phyloP scores from a whole-genome alignment of 2,329 filamentous ascomycete genomes.

The Leptographium lundbergii region DNA sequence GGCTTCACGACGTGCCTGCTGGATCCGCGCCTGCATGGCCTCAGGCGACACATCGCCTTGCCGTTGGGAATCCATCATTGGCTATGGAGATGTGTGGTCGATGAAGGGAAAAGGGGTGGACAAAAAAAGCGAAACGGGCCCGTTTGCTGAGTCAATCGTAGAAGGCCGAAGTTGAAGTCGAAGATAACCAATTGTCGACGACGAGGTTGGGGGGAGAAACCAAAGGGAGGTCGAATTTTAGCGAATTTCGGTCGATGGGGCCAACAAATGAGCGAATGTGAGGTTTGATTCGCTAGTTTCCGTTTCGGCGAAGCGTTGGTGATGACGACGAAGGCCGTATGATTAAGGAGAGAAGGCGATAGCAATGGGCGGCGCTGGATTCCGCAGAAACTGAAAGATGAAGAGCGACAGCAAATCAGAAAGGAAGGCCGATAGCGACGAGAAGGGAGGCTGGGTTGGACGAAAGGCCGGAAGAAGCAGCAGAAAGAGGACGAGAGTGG shows the following conservation, averaged over 20 bases:
- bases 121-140: neutral
- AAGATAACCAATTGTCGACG: neutral
- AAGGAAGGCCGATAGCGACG: neutral
- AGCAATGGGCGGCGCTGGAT: neutral
- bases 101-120: neutral
- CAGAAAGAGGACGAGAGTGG: neutral
- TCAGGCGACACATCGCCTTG: conserved; percentile 54
- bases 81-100: neutral
- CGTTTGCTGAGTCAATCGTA: neutral
- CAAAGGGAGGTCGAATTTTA: neutral
- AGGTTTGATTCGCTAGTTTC: conserved; percentile 1
- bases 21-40: conserved; percentile 86
- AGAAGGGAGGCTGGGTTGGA: neutral
- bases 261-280: neutral
- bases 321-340: neutral
- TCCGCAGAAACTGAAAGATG: neutral
- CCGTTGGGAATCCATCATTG: conserved; percentile 42
- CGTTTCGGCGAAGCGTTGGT: neutral
- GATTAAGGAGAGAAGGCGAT: neutral
- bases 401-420: neutral
- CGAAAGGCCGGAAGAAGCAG: neutral
- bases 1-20: conserved; percentile 88
- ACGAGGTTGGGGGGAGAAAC: neutral
- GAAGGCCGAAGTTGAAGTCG: neutral
- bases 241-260: neutral